Evolutionary conservation across 2,329 filamentous ascomycete species (phyloP), one percentile per base, ranked within the genome.

Genomic region (Bisporella sp.): DNA sequence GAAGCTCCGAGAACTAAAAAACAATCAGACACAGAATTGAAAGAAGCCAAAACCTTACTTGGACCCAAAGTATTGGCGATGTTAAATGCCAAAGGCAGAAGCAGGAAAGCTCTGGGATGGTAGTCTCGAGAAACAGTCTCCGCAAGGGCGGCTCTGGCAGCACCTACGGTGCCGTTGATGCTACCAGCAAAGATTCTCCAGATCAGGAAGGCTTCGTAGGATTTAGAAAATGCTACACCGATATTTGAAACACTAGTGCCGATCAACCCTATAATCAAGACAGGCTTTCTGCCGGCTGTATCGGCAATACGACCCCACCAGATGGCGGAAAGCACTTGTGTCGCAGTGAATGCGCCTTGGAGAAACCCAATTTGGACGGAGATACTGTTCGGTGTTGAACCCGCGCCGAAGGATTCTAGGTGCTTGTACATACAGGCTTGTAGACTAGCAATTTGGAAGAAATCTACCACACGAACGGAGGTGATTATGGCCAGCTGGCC

Each of bases 111-210:
- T 48, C 67, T 64, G 6, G 70, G 68, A 56, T 69, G 70, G 54
- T 66, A 84, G 21, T 21, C 21, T 21, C 21, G 21, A 21, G 21
- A 21, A 21, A 21, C 21, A 21, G 2, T 21, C 21, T 21, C 21
- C 21, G 21, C 21, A 21, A 21, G 21, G 21, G 21, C 21, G 21
- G 21, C 21, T 21, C 21, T 21, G 21, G 21, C 21, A 21, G 21
- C 21, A 21, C 83, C 83, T 5, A 86, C 76, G 59, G 86, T 88
- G 2, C 83, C 84, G 62, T 88, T 88, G 46, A 87, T 66, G 5
- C 77, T 69, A 0, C 85, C 84, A 1, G 80, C 82, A 5, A 87
- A 53, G 5, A 72, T 73, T 5, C 84, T 68, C 61, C 64, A 71
- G 63, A 83, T 85, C n/a, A 78, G 65, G 8, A 83, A 72, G 0